Conservation (phyloP, 1,284 basidiomycete genomes). For the Boletellus sp. region DNA sequence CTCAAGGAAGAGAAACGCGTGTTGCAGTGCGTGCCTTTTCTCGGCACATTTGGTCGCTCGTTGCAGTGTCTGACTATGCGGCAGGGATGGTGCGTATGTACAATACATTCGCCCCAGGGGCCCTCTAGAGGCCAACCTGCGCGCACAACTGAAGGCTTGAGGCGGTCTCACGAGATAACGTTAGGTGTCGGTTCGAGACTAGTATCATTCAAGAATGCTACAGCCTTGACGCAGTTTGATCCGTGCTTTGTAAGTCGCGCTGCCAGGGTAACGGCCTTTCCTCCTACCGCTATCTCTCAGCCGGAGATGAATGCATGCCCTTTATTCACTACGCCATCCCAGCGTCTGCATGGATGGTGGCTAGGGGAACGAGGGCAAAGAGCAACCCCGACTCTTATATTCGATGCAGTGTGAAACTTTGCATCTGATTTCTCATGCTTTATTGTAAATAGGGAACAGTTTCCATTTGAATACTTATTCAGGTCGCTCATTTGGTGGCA, state of each 20-base stretch:
- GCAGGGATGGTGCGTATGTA: conserved; percentile 79
- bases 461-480: conserved; percentile 7
- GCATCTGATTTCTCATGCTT: conserved; percentile 14
- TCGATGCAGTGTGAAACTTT: conserved; percentile 20
- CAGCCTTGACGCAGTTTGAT: conserved; percentile 6
- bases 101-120: conserved; percentile 91
- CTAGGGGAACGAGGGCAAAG: conserved; percentile 80
- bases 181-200: conserved; percentile 17
- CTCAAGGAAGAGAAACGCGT: conserved; percentile 88
- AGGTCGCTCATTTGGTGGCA: not conserved
- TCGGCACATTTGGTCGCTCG: not conserved
- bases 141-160: conserved; percentile 75
- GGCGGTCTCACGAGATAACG: not conserved
- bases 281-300: not conserved
- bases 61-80: not conserved
- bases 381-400: conserved; percentile 32
- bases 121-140: conserved; percentile 80
- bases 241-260: conserved; percentile 7
- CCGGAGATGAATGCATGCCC: conserved; percentile 32
- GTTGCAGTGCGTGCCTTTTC: conserved; percentile 61
- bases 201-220: conserved; percentile 19
- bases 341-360: conserved; percentile 54
- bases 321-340: conserved; percentile 76
- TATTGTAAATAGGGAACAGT: conserved; percentile 22
- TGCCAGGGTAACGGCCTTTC: not conserved